A percentile compares a stretch with the other conserved stretches of the same genome.
Conservation (phyloP, 345 rosid genomes). For the Hibiscus tridactylites region DNA sequence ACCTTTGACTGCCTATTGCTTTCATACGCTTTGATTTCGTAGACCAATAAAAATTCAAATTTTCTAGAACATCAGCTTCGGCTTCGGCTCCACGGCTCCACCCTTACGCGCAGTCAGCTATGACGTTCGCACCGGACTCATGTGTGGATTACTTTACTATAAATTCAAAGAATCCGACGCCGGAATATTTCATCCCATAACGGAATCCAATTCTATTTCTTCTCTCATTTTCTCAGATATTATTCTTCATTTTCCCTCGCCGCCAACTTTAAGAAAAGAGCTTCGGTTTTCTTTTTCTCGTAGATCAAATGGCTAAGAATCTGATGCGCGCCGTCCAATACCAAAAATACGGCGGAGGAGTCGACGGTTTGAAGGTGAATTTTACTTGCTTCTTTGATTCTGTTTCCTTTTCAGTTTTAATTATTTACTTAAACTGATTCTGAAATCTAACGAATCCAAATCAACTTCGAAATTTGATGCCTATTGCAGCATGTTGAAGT, state of each 20-base stretch:
- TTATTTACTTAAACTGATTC: no score
- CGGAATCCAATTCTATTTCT: not conserved
- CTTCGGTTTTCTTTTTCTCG: not conserved
- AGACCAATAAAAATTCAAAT: not conserved
- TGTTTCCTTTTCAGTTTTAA: no score
- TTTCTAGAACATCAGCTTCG: not conserved
- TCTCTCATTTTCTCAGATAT: not conserved
- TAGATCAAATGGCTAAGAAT: slow-evolving; percentile 24
- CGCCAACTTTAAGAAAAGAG: no score
- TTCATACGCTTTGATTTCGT: no score
- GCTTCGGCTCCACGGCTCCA: not conserved
- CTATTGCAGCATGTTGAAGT: slow-evolving; percentile 46
- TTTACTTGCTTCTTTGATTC: not conserved
- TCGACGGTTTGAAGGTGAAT: slow-evolving; percentile 36
- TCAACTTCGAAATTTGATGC: not conserved
- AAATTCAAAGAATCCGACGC: not conserved
- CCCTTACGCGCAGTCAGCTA: not conserved
- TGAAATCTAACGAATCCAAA: no score
- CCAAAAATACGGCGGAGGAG: slow-evolving; percentile 41
- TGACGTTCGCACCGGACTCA: not conserved
- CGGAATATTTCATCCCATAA: not conserved
- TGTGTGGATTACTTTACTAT: not conserved
- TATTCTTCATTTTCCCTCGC: not conserved
- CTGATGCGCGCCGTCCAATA: slow-evolving; percentile 34
- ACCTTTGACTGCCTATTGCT: no score